Evolutionary conservation across 495 filamentous ascomycete genomes (phyloP).

Genomic region (Penicillium manginii): DNA sequence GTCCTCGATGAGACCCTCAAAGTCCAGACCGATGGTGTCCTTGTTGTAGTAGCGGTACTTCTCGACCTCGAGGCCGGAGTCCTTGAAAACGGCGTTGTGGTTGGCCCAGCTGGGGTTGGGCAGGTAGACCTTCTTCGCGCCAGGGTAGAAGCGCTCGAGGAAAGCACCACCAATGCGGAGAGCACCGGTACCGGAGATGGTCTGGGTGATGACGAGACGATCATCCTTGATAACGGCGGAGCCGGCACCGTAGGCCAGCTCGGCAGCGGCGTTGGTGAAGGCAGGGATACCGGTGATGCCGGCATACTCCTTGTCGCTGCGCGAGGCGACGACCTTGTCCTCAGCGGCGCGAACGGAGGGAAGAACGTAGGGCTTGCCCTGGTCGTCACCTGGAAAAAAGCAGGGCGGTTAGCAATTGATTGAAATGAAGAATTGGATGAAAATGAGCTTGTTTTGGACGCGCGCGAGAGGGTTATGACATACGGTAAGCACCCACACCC

Average conservation of each 20-base stretch:
- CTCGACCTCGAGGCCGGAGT: constrained; percentile 85
- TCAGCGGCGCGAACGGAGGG: constrained; percentile 91
- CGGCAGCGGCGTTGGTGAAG: constrained; percentile 89
- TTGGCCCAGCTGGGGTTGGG: constrained; percentile 98
- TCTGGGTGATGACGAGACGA: constrained; percentile 90
- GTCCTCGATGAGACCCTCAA: constrained; percentile 89
- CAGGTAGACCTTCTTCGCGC: constrained; percentile 91
- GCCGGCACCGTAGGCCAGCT: constrained; percentile 85
- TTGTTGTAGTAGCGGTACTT: constrained; percentile 99
- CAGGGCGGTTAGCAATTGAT: constrained; percentile 17
- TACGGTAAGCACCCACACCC: constrained; percentile 67
- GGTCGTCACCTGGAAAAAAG: constrained; percentile 71
- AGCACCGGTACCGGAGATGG: constrained; percentile 96
- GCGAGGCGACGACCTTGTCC: constrained; percentile 75
- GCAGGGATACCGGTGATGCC: constrained; percentile 93
- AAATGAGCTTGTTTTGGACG: background rate
- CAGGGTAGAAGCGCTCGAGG: constrained; percentile 85
- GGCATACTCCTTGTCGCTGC: constrained; percentile 95
- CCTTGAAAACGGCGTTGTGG: constrained; percentile 94
- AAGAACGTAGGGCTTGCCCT: constrained; percentile 96
- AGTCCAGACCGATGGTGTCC: constrained; percentile 96
- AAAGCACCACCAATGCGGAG: constrained; percentile 94
- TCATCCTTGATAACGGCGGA: constrained; percentile 74
- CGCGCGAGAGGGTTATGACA: constrained; percentile 12
- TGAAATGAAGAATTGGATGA: background rate